Percentiles rank a stretch among this genome's conserved stretches.
phyloP scores from a whole-genome alignment of 169 alveolate species.

The Plasmodium knowlesi region DNA sequence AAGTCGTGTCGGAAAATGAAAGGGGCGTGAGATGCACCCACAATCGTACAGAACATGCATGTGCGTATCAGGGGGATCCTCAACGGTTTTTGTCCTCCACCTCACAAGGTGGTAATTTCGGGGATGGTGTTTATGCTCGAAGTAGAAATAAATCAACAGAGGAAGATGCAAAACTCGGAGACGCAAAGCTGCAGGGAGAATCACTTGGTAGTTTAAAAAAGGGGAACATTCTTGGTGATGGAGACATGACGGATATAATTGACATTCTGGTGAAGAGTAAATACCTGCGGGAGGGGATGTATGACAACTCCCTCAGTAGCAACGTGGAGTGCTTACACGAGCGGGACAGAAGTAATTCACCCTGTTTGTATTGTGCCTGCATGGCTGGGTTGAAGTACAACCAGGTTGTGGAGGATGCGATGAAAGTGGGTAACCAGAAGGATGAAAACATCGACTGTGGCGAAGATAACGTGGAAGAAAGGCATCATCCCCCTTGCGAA shows the following conservation, averaged over 20 bases:
- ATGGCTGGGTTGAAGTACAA: neutral
- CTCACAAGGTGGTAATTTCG: neutral
- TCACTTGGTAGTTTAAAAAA: neutral
- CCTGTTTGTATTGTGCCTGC: conserved; percentile 21
- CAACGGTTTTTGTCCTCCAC: neutral
- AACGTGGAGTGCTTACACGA: neutral
- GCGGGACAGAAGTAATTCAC: neutral
- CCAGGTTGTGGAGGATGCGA: neutral
- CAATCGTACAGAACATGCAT: neutral
- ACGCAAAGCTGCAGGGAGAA: neutral
- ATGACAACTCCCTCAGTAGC: neutral
- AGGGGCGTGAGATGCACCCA: neutral
- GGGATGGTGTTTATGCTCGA: neutral
- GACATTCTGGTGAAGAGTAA: conserved; percentile 26
- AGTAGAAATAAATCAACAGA: neutral
- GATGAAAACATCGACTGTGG: neutral
- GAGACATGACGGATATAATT: neutral
- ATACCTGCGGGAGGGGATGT: neutral
- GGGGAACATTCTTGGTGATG: neutral
- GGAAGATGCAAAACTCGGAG: no score
- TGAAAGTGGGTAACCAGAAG: neutral
- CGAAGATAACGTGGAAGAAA: neutral
- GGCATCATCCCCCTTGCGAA: neutral
- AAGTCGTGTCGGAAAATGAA: neutral
- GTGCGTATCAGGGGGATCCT: neutral